Conservation (phyloP, 768 basidiomycete species). For the Lactarius deliciosus region DNA sequence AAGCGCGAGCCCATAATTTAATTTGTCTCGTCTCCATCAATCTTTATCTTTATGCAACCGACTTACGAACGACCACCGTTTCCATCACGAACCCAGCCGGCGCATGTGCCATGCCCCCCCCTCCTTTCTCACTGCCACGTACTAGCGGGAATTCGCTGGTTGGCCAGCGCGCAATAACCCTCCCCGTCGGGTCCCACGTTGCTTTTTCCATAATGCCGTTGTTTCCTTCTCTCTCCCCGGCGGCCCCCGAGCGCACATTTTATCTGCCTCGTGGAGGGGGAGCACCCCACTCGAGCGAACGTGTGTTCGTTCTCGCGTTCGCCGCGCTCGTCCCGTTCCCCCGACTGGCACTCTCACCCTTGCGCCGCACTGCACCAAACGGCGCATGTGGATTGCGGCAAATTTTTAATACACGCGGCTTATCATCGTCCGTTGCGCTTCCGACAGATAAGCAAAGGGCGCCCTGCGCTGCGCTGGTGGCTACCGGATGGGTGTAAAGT, state of each 20-base stretch:
- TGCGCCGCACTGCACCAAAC: conserved; percentile 9
- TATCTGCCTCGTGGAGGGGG: conserved; percentile 5
- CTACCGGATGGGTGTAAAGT: not conserved
- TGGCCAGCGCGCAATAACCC: conserved; percentile 15
- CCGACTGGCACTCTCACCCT: not conserved
- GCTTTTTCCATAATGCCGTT: not conserved
- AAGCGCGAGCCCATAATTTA: not conserved
- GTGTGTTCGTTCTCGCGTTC: not conserved
- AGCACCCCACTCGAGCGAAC: conserved; percentile 5
- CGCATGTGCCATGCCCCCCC: not conserved
- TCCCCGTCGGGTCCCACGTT: not conserved
- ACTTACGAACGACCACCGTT: not conserved
- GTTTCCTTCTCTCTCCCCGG: not conserved
- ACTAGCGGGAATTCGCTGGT: conserved; percentile 4
- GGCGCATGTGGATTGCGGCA: conserved; percentile 6
- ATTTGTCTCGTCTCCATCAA: conserved; percentile 9
- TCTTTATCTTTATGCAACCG: not conserved
- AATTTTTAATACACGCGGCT: conserved; percentile 3
- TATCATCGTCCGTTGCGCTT: conserved; percentile 7
- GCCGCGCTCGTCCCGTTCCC: not conserved
- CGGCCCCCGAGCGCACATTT: not conserved
- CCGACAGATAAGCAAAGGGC: conserved; percentile 11
- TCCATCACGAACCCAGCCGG: not conserved
- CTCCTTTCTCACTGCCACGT: not conserved
- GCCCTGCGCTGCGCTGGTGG: too few species aligned